phyloP scores from a whole-genome alignment of 305 asterid species.

The Rubia peregrina region DNA sequence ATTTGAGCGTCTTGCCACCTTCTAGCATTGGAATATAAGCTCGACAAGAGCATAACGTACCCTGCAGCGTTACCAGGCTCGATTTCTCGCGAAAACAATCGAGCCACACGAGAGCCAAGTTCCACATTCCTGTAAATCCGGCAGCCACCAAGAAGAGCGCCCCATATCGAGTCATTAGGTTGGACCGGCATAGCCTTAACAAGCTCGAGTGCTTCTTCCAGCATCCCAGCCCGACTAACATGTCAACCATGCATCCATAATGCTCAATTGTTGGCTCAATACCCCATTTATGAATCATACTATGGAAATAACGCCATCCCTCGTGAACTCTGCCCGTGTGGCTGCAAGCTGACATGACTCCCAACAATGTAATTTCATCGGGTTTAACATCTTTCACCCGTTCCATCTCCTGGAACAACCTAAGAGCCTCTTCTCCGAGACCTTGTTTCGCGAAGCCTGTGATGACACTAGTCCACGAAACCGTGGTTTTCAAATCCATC shows the following conservation, averaged over 20 bases:
- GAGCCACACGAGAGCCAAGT: slow-evolving; percentile 52
- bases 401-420: slow-evolving; percentile 56
- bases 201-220: slow-evolving; percentile 51
- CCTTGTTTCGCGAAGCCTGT: slow-evolving; percentile 77
- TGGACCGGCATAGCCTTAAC: slow-evolving; percentile 68
- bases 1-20: slow-evolving; percentile 63
- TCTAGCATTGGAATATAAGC: slow-evolving; percentile 49
- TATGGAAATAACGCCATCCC: slow-evolving; percentile 48
- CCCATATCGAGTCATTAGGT: slow-evolving; percentile 83
- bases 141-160: slow-evolving; percentile 82
- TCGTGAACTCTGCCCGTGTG: slow-evolving; percentile 55
- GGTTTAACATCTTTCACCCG: slow-evolving; percentile 34
- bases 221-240: slow-evolving; percentile 74
- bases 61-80: slow-evolving; percentile 49
- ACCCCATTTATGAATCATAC: slow-evolving; percentile 50
- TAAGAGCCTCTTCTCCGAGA: slow-evolving; percentile 49
- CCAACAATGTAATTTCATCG: slow-evolving; percentile 58
- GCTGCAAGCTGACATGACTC: slow-evolving; percentile 72
- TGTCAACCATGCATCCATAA: slow-evolving; percentile 82
- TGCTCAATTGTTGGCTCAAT: slow-evolving; percentile 59
- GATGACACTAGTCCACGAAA: slow-evolving; percentile 81
- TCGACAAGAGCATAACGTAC: slow-evolving; percentile 58
- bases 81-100: slow-evolving; percentile 34
- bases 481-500: slow-evolving; percentile 40
- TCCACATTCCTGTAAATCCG: slow-evolving; percentile 51